These are phyloP conservation scores for Debaryomyces sp. DNA, from an alignment of 1,139 yeast species.

Conservation along the genomic window DNA sequence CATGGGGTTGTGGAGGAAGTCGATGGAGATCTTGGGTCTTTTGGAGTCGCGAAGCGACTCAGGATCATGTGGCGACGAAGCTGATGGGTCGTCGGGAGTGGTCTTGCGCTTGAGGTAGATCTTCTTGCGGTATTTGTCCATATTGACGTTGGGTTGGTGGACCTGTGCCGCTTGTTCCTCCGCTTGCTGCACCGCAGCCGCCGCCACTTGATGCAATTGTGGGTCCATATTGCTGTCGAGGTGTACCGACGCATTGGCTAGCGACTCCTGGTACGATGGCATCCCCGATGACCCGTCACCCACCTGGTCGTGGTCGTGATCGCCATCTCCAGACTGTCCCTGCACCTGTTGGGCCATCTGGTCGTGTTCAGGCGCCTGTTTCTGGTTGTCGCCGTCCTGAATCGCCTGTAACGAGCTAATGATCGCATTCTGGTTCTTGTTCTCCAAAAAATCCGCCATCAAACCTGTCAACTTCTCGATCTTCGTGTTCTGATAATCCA, in stretches of 20 bases:
- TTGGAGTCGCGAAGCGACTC: conserved; percentile 20
- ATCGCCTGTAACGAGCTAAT: conserved; percentile 29
- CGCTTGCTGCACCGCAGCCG: conserved; percentile 33
- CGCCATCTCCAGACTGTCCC: conserved; percentile 19
- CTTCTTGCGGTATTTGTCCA: conserved; percentile 16
- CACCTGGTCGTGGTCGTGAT: conserved; percentile 19
- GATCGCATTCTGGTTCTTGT: conserved; percentile 35
- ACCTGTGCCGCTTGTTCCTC: conserved; percentile 15
- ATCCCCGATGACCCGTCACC: conserved; percentile 6
- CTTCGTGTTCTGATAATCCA: conserved; percentile 42
- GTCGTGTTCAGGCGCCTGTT: conserved; percentile 5
- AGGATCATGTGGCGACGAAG: conserved; percentile 9
- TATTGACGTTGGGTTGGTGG: conserved; percentile 1
- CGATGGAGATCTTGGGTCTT: conserved; percentile 40
- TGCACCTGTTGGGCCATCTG: conserved; percentile 9
- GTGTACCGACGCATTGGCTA: conserved; percentile 14
- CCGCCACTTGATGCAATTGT: conserved; percentile 43
- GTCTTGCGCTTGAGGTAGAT: conserved; percentile 12
- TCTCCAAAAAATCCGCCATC: conserved; percentile 35
- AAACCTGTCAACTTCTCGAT: conserved; percentile 42
- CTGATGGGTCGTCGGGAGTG: conserved; percentile 6
- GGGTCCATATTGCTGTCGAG: conserved; percentile 43
- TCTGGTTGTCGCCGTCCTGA: conserved; percentile 26
- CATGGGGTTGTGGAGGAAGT: conserved; percentile 50
- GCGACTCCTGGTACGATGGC: conserved; percentile 9